A percentile compares a stretch with the other conserved stretches of the same genome.
These are phyloP conservation scores for Termitomyces sp. DNA, from an alignment of 768 basidiomycete species.

Conservation along the genomic window DNA sequence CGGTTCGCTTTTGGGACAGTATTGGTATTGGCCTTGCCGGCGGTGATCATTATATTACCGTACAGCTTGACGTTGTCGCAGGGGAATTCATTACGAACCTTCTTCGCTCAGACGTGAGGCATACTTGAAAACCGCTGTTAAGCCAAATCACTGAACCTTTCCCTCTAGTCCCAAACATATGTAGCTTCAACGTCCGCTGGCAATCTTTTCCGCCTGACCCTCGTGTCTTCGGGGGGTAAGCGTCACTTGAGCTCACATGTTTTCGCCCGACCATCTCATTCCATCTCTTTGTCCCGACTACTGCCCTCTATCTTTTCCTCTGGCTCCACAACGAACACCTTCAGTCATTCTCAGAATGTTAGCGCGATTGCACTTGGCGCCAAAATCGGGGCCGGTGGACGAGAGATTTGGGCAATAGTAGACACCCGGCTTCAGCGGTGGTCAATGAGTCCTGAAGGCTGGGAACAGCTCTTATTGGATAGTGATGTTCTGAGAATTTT, in stretches of 20 bases:
- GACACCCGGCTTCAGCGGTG: conserved; percentile 67
- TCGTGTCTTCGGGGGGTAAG: conserved; percentile 67
- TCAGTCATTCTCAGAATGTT: conserved; percentile 53
- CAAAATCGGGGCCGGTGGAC: conserved; percentile 34
- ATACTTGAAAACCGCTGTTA: conserved; percentile 2
- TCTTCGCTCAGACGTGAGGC: conserved; percentile 57
- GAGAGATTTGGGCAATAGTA: conserved; percentile 63
- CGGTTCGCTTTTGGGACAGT: conserved; percentile 83
- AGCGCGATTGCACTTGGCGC: conserved; percentile 54
- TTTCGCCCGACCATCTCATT: conserved; percentile 54
- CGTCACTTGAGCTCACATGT: conserved; percentile 49
- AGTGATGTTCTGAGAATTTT: conserved; percentile 48
- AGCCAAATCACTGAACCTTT: conserved; percentile 1
- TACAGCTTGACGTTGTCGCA: conserved; percentile 39
- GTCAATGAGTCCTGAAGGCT: conserved; percentile 61
- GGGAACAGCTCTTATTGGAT: conserved; percentile 61
- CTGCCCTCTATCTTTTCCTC: conserved; percentile 38
- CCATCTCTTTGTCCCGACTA: conserved; percentile 34
- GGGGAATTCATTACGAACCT: conserved; percentile 63
- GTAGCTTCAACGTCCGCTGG: conserved; percentile 66
- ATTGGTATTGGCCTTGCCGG: conserved; percentile 81
- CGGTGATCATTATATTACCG: conserved; percentile 57
- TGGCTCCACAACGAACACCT: conserved; percentile 30
- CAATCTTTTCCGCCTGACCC: conserved; percentile 53
- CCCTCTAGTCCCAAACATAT: conserved; percentile 53